Percentiles rank a stretch among this genome's conserved stretches.
phyloP scores from a whole-genome alignment of 306 rosid species.

The Acacia crassicarpa region DNA sequence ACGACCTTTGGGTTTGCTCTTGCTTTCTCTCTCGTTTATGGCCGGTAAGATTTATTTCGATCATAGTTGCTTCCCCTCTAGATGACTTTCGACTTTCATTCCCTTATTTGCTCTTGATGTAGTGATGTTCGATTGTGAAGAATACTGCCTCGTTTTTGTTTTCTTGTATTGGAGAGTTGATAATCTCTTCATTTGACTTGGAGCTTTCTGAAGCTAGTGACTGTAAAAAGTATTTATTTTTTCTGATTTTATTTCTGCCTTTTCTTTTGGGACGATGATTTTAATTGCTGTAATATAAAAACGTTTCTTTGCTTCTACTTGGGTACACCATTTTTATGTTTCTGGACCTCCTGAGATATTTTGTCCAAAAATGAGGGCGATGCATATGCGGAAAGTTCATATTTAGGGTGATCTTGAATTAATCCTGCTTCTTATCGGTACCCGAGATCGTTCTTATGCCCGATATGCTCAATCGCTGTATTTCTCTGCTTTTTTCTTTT shows the following conservation, averaged over 20 bases:
- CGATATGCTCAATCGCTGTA: neutral
- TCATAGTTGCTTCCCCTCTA: neutral
- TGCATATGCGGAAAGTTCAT: neutral
- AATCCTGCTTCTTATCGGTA: neutral
- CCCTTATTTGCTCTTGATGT: neutral
- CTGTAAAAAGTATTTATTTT: neutral
- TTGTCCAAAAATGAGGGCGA: constrained; percentile 8
- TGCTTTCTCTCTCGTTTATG: constrained; percentile 35
- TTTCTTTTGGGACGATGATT: neutral
- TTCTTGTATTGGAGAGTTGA: neutral
- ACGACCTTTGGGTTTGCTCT: constrained; percentile 30
- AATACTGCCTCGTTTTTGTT: neutral
- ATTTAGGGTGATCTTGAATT: constrained; percentile 27
- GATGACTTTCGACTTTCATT: constrained; percentile 35
- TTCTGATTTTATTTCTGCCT: neutral
- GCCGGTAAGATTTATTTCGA: constrained; percentile 57
- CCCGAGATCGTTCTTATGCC: neutral
- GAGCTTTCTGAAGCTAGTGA: neutral
- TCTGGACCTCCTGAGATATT: neutral
- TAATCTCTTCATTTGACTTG: neutral
- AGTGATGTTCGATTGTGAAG: constrained; percentile 24
- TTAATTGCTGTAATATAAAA: neutral
- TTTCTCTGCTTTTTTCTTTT: neutral
- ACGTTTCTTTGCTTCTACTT: neutral
- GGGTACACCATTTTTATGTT: neutral